Evolutionary conservation across 805 yeast genomes (phyloP).

Genomic region (Yarrowia sp.): DNA sequence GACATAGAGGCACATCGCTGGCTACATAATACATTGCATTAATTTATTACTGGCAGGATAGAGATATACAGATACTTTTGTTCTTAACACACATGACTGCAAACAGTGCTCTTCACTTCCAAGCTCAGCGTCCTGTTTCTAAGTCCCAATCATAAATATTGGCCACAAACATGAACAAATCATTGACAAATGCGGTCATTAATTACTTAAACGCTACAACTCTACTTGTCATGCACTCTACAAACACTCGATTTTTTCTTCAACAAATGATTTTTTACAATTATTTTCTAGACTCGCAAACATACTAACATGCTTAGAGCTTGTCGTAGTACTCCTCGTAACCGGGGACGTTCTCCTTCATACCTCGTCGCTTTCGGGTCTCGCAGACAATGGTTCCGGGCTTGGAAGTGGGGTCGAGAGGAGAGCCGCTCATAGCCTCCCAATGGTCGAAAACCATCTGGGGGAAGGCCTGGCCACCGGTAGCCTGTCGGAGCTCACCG

Average conservation of each 20-base stretch:
- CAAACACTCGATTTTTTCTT: neutral
- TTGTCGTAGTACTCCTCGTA: constrained; percentile 93
- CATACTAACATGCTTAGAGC: constrained; percentile 39
- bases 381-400: constrained; percentile 63
- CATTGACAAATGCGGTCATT: neutral
- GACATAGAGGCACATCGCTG: no score
- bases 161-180: no score
- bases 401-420: constrained; percentile 78
- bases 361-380: constrained; percentile 93
- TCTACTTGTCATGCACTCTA: neutral
- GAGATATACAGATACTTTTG: no score
- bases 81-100: no score
- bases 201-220: neutral
- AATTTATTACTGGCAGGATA: no score
- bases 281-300: constrained; percentile 21
- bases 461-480: constrained; percentile 99
- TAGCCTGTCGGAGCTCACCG: constrained; percentile 98
- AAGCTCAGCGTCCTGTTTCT: no score
- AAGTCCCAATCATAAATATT: no score
- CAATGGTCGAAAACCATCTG: constrained; percentile 99
- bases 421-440: constrained; percentile 88
- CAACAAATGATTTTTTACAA: constrained; percentile 17
- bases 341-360: constrained; percentile 97
- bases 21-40: no score
- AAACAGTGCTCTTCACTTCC: no score